Base-by-base conservation (phyloP, 2,329 filamentous ascomycete genomes). In the Daldinia eschscholtzii region DNA sequence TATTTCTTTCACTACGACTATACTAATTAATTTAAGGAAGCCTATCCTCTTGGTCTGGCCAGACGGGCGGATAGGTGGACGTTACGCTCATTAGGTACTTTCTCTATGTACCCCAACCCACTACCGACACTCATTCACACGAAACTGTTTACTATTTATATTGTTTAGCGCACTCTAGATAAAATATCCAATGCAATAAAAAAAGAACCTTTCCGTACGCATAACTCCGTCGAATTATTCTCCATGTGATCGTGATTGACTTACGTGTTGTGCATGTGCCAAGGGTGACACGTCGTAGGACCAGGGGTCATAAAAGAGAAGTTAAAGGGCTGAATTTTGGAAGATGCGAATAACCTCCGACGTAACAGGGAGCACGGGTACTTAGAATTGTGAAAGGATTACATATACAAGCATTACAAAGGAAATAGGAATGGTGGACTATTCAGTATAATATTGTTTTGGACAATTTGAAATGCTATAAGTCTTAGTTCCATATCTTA, bases 21-120 rank as follows among this genome's bases (percentile, higher is more conserved):
- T 28, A 15, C 7, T 28, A 48, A 48, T 7, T 35, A 35, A 3
- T 10, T 50, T 37, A 33, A 15, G 55, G 52, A 60, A 61, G 4
- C 59, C 57, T 0, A 39, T 59, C 46, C 23, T 23, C 30, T 15
- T 41, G 61, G 33, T 58, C 55, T 71, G 69, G 66, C 69, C 61
- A 67, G 64, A 37, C 62, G 61, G 41, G 28, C 13, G 56, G 50
- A 56, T 35, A 20, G 61, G 63, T 53, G 33, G 50, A 62, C 57
- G 23, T 13, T 6, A 56, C 42, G 15, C 23, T 64, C 44, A 23
- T 57, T 37, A 23, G 20, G 20, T 23, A 39, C 26, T n/a, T 52
- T 30, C n/a, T n/a, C 26, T 52, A 52, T 30, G 26, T 52, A 12
- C 26, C 13, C 15, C 6, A 20, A n/a, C 4, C 6, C 5, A n/a